Evolutionary conservation across 139 green algal genomes (phyloP).

Genomic region (Diplosphaera chodatii): DNA sequence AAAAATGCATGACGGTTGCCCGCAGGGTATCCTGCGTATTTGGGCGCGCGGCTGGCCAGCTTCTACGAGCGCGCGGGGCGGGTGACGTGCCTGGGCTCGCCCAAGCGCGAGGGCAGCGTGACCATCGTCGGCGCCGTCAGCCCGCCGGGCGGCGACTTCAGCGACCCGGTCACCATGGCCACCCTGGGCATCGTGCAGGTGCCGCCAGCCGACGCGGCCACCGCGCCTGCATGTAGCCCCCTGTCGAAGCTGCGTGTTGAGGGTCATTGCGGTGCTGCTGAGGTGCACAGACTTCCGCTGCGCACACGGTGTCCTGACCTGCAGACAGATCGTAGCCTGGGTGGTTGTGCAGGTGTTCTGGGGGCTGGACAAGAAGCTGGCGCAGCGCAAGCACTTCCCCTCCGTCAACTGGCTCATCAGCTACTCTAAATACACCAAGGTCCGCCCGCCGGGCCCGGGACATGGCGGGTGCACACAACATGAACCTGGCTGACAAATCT

Average conservation of each 20-base stretch:
- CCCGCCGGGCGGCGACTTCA: conserved; percentile 96
- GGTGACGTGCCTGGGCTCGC: conserved; percentile 86
- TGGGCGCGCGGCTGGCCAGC: conserved; percentile 83
- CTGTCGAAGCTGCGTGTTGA: too few relatives aligned
- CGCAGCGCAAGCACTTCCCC: conserved; percentile 99
- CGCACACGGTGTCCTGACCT: too few relatives aligned
- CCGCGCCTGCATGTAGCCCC: too few relatives aligned
- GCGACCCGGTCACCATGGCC: conserved; percentile 94
- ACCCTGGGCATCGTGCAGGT: conserved; percentile 98
- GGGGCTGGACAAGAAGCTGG: conserved; percentile 99
- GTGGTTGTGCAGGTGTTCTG: conserved; percentile 99
- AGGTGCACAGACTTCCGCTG: too few relatives aligned
- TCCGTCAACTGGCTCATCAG: conserved; percentile 99
- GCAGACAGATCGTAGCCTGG: too few relatives aligned
- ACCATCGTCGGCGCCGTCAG: conserved; percentile 98
- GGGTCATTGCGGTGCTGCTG: too few relatives aligned
- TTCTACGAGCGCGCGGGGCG: conserved; percentile 98
- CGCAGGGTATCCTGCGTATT: conserved; percentile 75
- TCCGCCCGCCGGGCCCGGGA: too few relatives aligned
- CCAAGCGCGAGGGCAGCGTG: conserved; percentile 88
- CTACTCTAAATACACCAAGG: conserved; percentile 98
- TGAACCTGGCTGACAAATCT: too few relatives aligned
- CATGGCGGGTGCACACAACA: too few relatives aligned
- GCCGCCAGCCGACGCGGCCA: too few relatives aligned
- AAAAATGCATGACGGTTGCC: too few relatives aligned